Base-by-base conservation (phyloP, 768 basidiomycete species). In the Hygrophorus pudorinus region DNA sequence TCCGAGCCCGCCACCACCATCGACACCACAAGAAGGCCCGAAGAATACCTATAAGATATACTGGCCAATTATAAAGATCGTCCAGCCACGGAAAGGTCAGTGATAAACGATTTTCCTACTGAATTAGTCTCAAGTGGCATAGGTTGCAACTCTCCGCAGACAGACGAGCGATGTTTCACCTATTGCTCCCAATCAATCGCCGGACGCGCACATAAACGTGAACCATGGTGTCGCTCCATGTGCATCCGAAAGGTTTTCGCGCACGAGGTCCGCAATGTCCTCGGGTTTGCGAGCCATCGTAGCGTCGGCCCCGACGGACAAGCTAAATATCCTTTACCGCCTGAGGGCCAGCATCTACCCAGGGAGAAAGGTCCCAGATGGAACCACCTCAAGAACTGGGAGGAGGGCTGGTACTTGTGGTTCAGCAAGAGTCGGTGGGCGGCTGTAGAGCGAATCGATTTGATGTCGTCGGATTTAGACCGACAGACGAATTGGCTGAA, bases 361-460 rank as follows among this genome's bases (percentile, higher is more conserved):
- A 14, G 49, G 10, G 17, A 24, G 33, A 48, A 24, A 21, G 59
- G 56, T 4, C 51, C 54, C 17, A 49, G 32, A 18, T 61, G 36
- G 40, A 61, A 48, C 31, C 65, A 72, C 16, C 66, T 64, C 33
- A 76, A 72, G 49, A 70, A 73, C 53, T 88, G 85, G 85, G 70
- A 83, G 45, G 76, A 79, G 53, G 84, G 85, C 4, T 81, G 74
- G 72, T 88, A 88, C 54, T 53, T 88, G 33, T 86, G 83, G 82
- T 71, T 75, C 41, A 73, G 74, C 12, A 67, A 66, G 43, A 76
- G 68, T 39, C 65, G 69, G 38, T 66, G 65, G 56, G 75, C 71
- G 9, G 67, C 72, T 6, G 65, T 71, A 50, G 73, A 80, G 55
- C 78, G 76, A 53, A 59, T 79, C 40, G 61, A 72, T 13, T 65